Conservation (phyloP, 768 basidiomycete genomes). For the Fomitopsis serialis region DNA sequence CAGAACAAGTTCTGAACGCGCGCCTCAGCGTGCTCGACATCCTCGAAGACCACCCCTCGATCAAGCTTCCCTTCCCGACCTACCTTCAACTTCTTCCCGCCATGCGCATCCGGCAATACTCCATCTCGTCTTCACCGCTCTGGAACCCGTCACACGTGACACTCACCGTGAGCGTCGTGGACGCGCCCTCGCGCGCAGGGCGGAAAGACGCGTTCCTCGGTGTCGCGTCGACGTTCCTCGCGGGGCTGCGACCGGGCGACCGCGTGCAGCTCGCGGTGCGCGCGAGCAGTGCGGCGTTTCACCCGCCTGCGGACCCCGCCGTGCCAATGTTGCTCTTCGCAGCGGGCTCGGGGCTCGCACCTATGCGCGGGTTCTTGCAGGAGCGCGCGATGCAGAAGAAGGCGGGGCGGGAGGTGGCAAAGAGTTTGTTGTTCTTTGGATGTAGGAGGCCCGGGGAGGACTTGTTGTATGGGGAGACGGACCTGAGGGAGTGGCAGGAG, state of each 20-base stretch:
- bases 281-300: slow-evolving; percentile 35
- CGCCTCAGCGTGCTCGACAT: slow-evolving; percentile 38
- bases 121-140: slow-evolving; percentile 44
- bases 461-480: slow-evolving; percentile 36
- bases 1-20: slow-evolving; percentile 28
- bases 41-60: slow-evolving; percentile 31
- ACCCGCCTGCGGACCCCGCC: slow-evolving; percentile 34
- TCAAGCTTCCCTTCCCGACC: slow-evolving; percentile 31
- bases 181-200: slow-evolving; percentile 32
- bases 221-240: slow-evolving; percentile 42
- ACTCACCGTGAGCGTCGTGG: slow-evolving; percentile 41
- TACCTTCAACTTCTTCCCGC: slow-evolving; percentile 39
- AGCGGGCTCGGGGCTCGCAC: slow-evolving; percentile 43
- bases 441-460: slow-evolving; percentile 38
- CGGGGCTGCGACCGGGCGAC: slow-evolving; percentile 33
- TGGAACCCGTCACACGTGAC: slow-evolving; percentile 36
- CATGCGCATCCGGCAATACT: slow-evolving; percentile 46
- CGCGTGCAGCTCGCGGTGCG: slow-evolving; percentile 39
- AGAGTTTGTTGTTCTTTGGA: slow-evolving; percentile 41
- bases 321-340: slow-evolving; percentile 42
- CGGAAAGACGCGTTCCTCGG: slow-evolving; percentile 33
- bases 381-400: slow-evolving; percentile 42
- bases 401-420: slow-evolving; percentile 36
- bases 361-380: slow-evolving; percentile 47
- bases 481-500: slow-evolving; percentile 37